A percentile compares a stretch with the other conserved stretches of the same genome.
phyloP scores from a whole-genome alignment of 2,329 filamentous ascomycete genomes.

The Neopestalotiopsis sp. region DNA sequence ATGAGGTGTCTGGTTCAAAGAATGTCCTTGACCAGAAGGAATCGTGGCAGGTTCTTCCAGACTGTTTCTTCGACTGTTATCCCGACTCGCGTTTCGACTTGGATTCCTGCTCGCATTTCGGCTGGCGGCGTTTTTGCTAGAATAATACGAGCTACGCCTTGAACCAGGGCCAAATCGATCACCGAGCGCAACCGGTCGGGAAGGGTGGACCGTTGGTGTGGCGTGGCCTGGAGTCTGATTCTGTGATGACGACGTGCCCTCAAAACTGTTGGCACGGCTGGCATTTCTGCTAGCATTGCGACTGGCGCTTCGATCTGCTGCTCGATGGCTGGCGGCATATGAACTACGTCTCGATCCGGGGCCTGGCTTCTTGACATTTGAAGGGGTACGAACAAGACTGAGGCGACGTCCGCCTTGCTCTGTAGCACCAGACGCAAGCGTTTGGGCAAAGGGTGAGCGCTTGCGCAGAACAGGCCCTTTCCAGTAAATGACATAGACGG shows the following conservation, averaged over 20 bases:
- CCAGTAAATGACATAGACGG: slow-evolving; percentile 63
- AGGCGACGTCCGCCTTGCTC: slow-evolving; percentile 25
- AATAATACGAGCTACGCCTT: slow-evolving; percentile 22
- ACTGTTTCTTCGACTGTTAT: slow-evolving; percentile 19
- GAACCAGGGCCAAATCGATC: slow-evolving; percentile 21
- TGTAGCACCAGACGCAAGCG: slow-evolving; percentile 51
- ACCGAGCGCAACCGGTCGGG: neutral
- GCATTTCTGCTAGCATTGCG: neutral
- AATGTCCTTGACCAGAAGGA: neutral
- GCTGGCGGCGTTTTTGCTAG: slow-evolving; percentile 20
- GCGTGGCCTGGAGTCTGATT: neutral
- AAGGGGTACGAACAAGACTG: neutral
- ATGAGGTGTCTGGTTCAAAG: slow-evolving; percentile 7
- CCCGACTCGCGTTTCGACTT: slow-evolving; percentile 14
- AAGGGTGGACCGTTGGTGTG: neutral
- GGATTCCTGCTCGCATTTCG: slow-evolving; percentile 17
- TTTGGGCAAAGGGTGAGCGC: slow-evolving; percentile 63
- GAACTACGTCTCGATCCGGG: slow-evolving; percentile 1
- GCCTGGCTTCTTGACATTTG: slow-evolving; percentile 1
- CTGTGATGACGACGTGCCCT: slow-evolving; percentile 1
- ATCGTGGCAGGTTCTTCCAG: slow-evolving; percentile 5
- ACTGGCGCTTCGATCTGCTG: slow-evolving; percentile 5
- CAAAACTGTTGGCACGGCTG: slow-evolving; percentile 13
- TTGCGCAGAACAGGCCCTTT: slow-evolving; percentile 59
- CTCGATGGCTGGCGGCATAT: neutral